Evolutionary conservation across 176 grass and related monocot species (phyloP), one percentile per base, ranked within the genome.

Genomic region (Coix lacrymajobi): DNA sequence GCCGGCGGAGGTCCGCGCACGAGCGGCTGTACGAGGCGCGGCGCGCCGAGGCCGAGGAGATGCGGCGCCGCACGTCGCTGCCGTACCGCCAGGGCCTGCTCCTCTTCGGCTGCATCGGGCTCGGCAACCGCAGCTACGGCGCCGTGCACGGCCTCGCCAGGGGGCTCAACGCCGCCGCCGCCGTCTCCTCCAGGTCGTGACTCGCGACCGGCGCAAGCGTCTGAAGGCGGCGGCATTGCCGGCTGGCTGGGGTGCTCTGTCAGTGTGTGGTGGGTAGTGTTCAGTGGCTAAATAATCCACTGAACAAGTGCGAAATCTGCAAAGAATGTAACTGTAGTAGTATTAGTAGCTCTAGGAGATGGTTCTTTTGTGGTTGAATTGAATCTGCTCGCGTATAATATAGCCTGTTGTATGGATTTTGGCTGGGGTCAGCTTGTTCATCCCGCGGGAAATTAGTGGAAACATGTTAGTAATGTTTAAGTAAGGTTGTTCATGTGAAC

Each of bases 31-130:
- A 99, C 89, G 87, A 88, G 63, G 88, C 90, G 69, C 89, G 90
- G 62, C 85, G 96, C 0, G 96, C 96, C 1, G 89, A 99, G 68
- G 85, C 91, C 5, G 91, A 99, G 83, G 96, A 96, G 85, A 92
- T 96, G 96, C 86, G 96, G 45, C 92, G 89, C 43, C 85, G 93
- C n/a, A 99, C 96, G n/a, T 92, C 85, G 91, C 56, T 99, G 78
- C 93, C 93, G 62, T 99, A 99, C 83, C 85, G 96, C 11, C 93
- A 93, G 58, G 96, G 96, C 6, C 63, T 94, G n/a, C 73, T 90
- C 7, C 66, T 90, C 22, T 85, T 99, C 56, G 91, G 96, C 5
- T 99, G 93, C 85, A 84, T 99, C 71, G 93, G 93, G 11, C 81
- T 96, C 28, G 83, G 83, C 32, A 75, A 84, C 44, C 91, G 85